phyloP scores from a whole-genome alignment of 345 rosid genomes.

The Eucalyptus cladocalyx region DNA sequence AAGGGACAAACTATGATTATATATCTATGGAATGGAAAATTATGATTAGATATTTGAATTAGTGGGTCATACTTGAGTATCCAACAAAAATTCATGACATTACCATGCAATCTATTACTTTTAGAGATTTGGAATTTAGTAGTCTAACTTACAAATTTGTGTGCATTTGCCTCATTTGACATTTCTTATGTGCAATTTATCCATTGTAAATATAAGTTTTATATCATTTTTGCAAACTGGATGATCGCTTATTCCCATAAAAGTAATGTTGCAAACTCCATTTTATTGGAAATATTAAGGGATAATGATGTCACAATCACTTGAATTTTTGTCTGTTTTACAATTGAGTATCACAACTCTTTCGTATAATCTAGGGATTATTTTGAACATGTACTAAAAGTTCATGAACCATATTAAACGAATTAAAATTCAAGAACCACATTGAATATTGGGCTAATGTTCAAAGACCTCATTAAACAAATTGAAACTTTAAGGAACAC shows the following conservation, averaged over 20 bases:
- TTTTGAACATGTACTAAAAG: no score
- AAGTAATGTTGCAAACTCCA: background rate
- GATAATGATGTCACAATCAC: background rate
- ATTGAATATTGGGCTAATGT: no score
- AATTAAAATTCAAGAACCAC: no score
- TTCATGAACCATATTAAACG: no score
- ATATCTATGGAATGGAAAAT: background rate
- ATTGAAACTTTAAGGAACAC: no score
- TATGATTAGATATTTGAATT: background rate
- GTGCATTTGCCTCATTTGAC: background rate
- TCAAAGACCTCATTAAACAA: no score
- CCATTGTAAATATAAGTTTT: background rate
- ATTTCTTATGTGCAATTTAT: background rate
- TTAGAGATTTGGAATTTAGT: background rate
- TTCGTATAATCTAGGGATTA: no score
- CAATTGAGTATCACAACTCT: background rate
- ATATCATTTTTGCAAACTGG: background rate
- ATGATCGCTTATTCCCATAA: background rate
- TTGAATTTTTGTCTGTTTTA: no score
- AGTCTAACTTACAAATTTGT: background rate
- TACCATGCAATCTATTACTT: background rate
- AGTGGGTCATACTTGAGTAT: background rate
- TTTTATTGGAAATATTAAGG: background rate
- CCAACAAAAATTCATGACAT: no score
- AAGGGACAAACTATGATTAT: background rate